Percentiles rank a stretch among this genome's conserved stretches.
phyloP scores from a whole-genome alignment of 2,329 filamentous ascomycete species.

The Colletotrichum karsti region DNA sequence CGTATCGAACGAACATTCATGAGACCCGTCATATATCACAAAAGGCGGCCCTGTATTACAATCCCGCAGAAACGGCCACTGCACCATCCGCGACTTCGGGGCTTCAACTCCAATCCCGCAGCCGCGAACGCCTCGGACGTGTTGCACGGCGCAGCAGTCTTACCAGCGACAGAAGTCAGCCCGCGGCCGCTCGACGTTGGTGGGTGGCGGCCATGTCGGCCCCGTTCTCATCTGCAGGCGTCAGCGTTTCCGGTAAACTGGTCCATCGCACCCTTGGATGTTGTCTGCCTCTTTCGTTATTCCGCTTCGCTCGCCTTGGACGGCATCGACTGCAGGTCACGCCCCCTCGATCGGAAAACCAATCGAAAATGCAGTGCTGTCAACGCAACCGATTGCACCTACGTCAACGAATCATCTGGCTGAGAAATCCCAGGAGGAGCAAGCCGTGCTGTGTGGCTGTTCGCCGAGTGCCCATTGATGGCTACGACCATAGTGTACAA shows the following conservation, averaged over 20 bases:
- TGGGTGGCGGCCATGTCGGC: neutral
- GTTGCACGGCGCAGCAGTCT: conserved; percentile 10
- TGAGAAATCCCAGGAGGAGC: too few species aligned
- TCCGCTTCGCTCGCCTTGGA: conserved; percentile 19
- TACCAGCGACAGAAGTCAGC: neutral
- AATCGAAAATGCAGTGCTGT: conserved; percentile 8
- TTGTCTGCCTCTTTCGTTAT: neutral
- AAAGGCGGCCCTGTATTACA: neutral
- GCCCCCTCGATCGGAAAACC: neutral
- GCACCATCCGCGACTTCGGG: neutral
- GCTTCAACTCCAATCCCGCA: neutral
- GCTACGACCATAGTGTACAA: conserved; percentile 21
- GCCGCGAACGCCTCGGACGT: neutral
- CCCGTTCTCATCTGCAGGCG: conserved; percentile 13
- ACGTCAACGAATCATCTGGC: neutral
- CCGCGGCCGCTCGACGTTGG: neutral
- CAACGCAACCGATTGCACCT: neutral
- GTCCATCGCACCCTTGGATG: too few species aligned
- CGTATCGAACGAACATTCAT: neutral
- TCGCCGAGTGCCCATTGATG: neutral
- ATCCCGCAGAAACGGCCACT: neutral
- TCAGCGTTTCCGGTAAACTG: conserved; percentile 14
- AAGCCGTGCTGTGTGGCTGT: conserved; percentile 4
- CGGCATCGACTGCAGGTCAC: conserved; percentile 7
- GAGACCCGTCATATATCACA: neutral